These are phyloP conservation scores for Taphrina confusa DNA, from an alignment of 1,139 yeast species.

Conservation along the genomic window DNA sequence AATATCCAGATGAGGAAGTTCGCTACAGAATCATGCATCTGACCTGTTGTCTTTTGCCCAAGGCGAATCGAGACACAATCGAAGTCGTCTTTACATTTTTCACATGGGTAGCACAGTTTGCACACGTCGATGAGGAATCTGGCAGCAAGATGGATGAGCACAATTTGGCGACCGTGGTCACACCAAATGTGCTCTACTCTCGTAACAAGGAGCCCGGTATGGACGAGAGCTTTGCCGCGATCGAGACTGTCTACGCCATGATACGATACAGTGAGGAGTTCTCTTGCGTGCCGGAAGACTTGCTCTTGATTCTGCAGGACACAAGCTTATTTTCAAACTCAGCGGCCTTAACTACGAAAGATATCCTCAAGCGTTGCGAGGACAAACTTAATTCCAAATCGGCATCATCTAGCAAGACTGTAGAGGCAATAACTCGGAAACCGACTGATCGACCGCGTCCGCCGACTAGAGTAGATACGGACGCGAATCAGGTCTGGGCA, in stretches of 20 bases:
- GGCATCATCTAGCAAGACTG: slow-evolving; percentile 27
- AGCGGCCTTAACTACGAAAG: slow-evolving; percentile 44
- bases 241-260: slow-evolving; percentile 83
- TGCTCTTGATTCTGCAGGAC: slow-evolving; percentile 47
- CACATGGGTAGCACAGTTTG: slow-evolving; percentile 95
- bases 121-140: slow-evolving; percentile 72
- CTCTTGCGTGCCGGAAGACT: slow-evolving; percentile 66
- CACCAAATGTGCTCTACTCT: slow-evolving; percentile 81
- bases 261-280: slow-evolving; percentile 82
- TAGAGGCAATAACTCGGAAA: slow-evolving; percentile 29
- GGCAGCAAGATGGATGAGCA: slow-evolving; percentile 98
- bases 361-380: slow-evolving; percentile 43
- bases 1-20: slow-evolving; percentile 52
- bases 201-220: slow-evolving; percentile 55
- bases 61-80: slow-evolving; percentile 76
- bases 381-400: slow-evolving; percentile 22
- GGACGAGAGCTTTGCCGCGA: slow-evolving; percentile 83
- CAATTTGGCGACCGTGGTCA: slow-evolving; percentile 90
- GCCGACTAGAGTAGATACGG: slow-evolving; percentile 23
- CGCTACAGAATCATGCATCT: slow-evolving; percentile 65
- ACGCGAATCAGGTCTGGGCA: slow-evolving; percentile 24
- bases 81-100: slow-evolving; percentile 85
- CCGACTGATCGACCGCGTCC: slow-evolving; percentile 25
- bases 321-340: slow-evolving; percentile 42
- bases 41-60: slow-evolving; percentile 77